Conservation (phyloP, 176 grass and related monocot genomes). For the Zoysia japonica region DNA sequence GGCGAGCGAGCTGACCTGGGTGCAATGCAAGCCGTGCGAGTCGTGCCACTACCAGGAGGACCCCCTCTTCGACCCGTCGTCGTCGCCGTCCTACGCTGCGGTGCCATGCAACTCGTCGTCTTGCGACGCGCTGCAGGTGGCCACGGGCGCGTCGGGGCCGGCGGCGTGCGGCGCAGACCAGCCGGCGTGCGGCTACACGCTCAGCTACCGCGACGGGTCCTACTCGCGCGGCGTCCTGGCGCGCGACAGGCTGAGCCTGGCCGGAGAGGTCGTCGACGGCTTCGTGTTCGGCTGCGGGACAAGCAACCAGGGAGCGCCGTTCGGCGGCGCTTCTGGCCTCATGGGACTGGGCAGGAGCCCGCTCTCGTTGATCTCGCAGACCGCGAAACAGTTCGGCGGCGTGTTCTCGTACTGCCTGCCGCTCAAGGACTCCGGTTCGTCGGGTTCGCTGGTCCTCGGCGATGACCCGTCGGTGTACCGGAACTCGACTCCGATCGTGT, state of each 20-base stretch:
- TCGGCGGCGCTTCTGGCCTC: conserved; percentile 72
- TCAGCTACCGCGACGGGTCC: conserved; percentile 75
- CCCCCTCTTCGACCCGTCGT: conserved; percentile 69
- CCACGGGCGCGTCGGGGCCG: conserved; percentile 31
- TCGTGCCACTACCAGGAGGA: conserved; percentile 69
- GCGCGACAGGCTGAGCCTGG: conserved; percentile 57
- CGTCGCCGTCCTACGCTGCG: conserved; percentile 56
- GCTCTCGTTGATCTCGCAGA: conserved; percentile 71
- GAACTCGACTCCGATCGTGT: conserved; percentile 63
- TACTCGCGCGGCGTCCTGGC: conserved; percentile 63
- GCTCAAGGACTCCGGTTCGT: conserved; percentile 50
- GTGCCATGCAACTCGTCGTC: conserved; percentile 60
- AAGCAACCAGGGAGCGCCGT: conserved; percentile 70
- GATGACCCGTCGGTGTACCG: conserved; percentile 63
- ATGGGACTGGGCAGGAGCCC: conserved; percentile 78
- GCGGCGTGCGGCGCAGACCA: conserved; percentile 29
- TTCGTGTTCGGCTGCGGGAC: conserved; percentile 88
- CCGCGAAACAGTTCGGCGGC: conserved; percentile 61
- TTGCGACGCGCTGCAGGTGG: conserved; percentile 55
- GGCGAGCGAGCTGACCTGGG: conserved; percentile 82
- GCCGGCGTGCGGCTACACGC: conserved; percentile 52
- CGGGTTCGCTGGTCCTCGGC: conserved; percentile 73
- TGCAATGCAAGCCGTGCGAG: conserved; percentile 72
- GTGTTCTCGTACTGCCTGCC: conserved; percentile 90
- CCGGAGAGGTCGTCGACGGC: conserved; percentile 51